These are phyloP conservation scores for Lasiosphaeriaceae sp. DNA, from an alignment of 495 filamentous ascomycete species.

Conservation along the genomic window DNA sequence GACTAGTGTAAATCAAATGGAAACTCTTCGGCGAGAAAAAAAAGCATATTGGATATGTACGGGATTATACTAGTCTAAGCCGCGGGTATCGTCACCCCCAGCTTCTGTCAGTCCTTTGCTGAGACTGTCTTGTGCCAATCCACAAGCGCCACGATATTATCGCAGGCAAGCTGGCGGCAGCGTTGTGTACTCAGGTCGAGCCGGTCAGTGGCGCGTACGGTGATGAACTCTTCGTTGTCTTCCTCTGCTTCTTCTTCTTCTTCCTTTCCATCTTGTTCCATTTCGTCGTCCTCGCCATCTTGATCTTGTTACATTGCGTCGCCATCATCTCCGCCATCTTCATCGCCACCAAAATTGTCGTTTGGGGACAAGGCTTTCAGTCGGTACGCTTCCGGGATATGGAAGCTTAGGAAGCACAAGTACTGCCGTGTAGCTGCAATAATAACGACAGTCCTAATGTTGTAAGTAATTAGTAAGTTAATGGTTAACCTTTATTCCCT, in stretches of 20 bases:
- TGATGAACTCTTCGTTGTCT: neutral
- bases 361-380: neutral
- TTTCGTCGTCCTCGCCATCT: no score
- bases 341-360: neutral
- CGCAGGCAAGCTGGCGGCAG: conserved; percentile 6
- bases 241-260: neutral
- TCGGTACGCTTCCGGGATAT: conserved; percentile 4
- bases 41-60: no score
- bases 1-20: no score
- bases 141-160: conserved; percentile 4
- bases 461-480: neutral
- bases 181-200: conserved; percentile 2
- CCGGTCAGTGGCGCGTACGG: conserved; percentile 4
- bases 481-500: neutral
- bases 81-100: no score
- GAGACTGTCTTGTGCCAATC: neutral
- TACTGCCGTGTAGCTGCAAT: conserved; percentile 6
- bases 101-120: neutral
- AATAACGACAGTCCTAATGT: conserved; percentile 4
- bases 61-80: no score
- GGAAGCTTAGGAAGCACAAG: conserved; percentile 4
- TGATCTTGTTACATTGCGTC: no score
- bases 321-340: no score
- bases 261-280: no score
- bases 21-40: no score